Evolutionary conservation across 371 early-diverging fungal species (phyloP), one percentile per base, ranked within the genome.

Genomic region (Zancudomyces culisetae): DNA sequence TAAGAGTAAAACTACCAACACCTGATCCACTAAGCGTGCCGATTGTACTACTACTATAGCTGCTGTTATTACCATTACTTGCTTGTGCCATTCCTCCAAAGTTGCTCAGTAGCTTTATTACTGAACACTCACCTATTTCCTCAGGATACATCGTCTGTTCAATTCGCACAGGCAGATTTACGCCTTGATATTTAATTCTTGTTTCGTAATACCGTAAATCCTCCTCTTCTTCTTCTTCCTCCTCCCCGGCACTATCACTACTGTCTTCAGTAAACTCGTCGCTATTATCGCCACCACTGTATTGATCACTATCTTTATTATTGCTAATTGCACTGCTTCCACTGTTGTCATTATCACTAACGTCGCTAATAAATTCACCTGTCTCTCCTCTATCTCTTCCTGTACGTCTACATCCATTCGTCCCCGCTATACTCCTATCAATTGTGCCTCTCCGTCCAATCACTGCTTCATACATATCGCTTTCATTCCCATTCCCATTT

Each of bases 151-250:
- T 72, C 0, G 85, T 82, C 49, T 90, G 59, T 0, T 92, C 91
- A 2, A 94, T 82, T 47, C 85, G 72, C 27, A 92, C 79, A 2
- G 90, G 85, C 15, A 92, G 63, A 56, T 79, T 83, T 55, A 85
- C 80, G 2, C 77, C 79, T 49, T 81, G 82, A 55, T 85, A 88
- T 18, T 72, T 72, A 10, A 90, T 77, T 43, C 80, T 80, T 0
- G 90, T 88, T 55, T 89, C 86, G 57, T 76, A 90, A 54, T 78
- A 85, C 46, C 83, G 81, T 29, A 85, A 72, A 65, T 91, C 92
- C 60, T 87, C 83, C 60, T 83, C 76, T 41, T 74, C 70, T 0
- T 49, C 46, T 21, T 51, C 52, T 23, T 71, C 53, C 18, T 6
- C 15, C 10, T 66, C 51, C 18, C 70, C 60, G 42, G 27, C 35